Percentiles rank a stretch among this genome's conserved stretches.
phyloP scores from a whole-genome alignment of 2,329 filamentous ascomycete species.

The Leptographium lundbergii region DNA sequence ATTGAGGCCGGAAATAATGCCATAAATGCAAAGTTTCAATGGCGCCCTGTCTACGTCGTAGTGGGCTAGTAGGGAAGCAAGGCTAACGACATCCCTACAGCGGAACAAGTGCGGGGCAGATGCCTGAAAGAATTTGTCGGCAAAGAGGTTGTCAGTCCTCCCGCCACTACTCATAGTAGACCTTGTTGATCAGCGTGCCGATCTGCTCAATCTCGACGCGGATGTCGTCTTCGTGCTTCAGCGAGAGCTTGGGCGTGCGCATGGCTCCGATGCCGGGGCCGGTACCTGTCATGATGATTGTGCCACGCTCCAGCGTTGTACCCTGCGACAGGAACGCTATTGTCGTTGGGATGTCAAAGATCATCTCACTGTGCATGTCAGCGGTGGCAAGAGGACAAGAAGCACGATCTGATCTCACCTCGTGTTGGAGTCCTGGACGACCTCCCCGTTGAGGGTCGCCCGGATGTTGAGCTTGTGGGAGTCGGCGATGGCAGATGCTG shows the following conservation, averaged over 20 bases:
- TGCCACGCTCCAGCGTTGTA: slow-evolving; percentile 24
- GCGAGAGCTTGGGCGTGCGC: slow-evolving; percentile 19
- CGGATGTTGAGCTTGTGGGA: slow-evolving; percentile 19
- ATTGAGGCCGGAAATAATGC: too few relatives aligned
- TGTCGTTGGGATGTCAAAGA: slow-evolving; percentile 23
- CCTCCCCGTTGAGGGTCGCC: slow-evolving; percentile 22
- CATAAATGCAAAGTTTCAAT: neutral
- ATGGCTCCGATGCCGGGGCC: slow-evolving; percentile 28
- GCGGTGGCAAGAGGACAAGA: neutral
- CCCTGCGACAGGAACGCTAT: slow-evolving; percentile 24
- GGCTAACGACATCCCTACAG: neutral
- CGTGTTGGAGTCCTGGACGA: slow-evolving; percentile 24
- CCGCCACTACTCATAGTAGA: slow-evolving; percentile 20
- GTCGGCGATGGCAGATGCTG: slow-evolving; percentile 17
- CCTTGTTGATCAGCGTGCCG: slow-evolving; percentile 23
- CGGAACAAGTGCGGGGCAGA: neutral
- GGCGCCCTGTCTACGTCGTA: too few relatives aligned
- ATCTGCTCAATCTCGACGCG: slow-evolving; percentile 24
- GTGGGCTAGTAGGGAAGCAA: neutral
- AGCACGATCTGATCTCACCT: slow-evolving; percentile 10
- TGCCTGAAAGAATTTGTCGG: neutral
- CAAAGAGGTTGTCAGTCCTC: too few relatives aligned
- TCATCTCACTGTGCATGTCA: slow-evolving; percentile 18
- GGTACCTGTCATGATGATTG: slow-evolving; percentile 28
- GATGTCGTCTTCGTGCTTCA: slow-evolving; percentile 16